Percentiles rank a stretch among this genome's conserved stretches.
Evolutionary conservation across 148 eudicot genomes (phyloP).

Genomic region (Fagopyrum esculentum): DNA sequence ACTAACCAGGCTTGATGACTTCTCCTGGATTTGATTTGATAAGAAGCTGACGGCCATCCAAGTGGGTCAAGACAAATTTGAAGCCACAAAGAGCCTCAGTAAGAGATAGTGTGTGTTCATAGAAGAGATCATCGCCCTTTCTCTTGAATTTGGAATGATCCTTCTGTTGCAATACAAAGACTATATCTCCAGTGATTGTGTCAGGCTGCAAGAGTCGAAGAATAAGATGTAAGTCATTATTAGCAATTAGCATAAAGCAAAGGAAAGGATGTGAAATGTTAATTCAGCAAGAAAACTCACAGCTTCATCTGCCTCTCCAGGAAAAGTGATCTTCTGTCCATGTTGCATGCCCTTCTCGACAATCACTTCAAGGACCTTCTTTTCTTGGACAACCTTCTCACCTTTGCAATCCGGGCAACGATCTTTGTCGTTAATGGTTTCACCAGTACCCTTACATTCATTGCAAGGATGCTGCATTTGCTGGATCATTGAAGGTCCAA

Average conservation of each 20-base stretch:
- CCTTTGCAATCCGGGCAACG: conserved; percentile 68
- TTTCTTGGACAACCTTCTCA: conserved; percentile 57
- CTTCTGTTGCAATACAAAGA: conserved; percentile 54
- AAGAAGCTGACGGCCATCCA: conserved; percentile 13
- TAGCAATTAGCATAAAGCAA: neutral
- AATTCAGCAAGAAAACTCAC: conserved; percentile 22
- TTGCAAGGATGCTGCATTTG: conserved; percentile 76
- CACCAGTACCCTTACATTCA: conserved; percentile 72
- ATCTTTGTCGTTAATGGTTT: conserved; percentile 50
- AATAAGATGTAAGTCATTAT: no score
- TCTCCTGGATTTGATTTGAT: conserved; percentile 13
- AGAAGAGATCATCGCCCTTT: conserved; percentile 69
- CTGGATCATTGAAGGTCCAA: conserved; percentile 71
- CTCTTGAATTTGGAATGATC: conserved; percentile 67
- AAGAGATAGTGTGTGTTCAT: conserved; percentile 53
- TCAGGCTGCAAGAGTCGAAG: conserved; percentile 15
- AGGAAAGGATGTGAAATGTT: neutral
- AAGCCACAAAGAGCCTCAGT: conserved; percentile 28
- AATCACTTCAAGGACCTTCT: conserved; percentile 58
- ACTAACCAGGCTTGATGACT: conserved; percentile 16
- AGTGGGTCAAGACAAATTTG: conserved; percentile 12
- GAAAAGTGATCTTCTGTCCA: conserved; percentile 61
- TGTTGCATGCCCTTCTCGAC: conserved; percentile 82
- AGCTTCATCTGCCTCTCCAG: conserved; percentile 78
- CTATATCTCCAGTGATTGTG: conserved; percentile 15